phyloP scores from a whole-genome alignment of 2,329 filamentous ascomycete species.

The Aschersonia sp. region DNA sequence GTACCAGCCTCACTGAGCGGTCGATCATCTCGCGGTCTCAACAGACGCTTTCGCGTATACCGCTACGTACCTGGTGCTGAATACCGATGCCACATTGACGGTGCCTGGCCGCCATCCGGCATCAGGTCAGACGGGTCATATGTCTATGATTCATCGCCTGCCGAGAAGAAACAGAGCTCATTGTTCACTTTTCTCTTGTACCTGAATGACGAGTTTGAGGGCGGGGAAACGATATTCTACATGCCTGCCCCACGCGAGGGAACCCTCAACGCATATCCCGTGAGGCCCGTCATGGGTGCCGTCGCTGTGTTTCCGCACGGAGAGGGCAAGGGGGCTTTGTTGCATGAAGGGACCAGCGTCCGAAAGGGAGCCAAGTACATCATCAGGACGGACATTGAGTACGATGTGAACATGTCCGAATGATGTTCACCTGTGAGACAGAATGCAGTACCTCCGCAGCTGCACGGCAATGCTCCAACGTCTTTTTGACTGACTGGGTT shows the following conservation, averaged over 20 bases:
- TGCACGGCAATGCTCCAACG: no score
- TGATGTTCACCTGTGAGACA: not conserved
- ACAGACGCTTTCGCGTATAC: constrained; percentile 57
- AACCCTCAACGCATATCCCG: constrained; percentile 52
- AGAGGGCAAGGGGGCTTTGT: constrained; percentile 46
- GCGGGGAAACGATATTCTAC: constrained; percentile 59
- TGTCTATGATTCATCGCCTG: constrained; percentile 51
- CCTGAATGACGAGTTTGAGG: constrained; percentile 57
- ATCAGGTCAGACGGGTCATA: constrained; percentile 44
- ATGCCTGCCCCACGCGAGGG: constrained; percentile 49
- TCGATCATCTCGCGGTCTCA: constrained; percentile 45
- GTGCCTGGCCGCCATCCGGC: constrained; percentile 58
- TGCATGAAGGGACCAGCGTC: constrained; percentile 60
- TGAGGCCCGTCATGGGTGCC: constrained; percentile 53
- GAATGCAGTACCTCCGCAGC: not conserved
- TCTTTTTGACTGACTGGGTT: not conserved
- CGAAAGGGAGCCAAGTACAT: constrained; percentile 53
- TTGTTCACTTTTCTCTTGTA: constrained; percentile 58
- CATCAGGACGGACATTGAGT: constrained; percentile 57
- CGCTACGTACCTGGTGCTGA: constrained; percentile 60
- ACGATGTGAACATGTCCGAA: constrained; percentile 35
- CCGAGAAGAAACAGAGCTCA: constrained; percentile 45
- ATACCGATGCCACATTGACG: constrained; percentile 57
- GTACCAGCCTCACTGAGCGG: constrained; percentile 42
- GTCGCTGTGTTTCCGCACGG: constrained; percentile 56